Evolutionary conservation across 768 basidiomycete species (phyloP), one percentile per base, ranked within the genome.

Genomic region (Suillus plorans): DNA sequence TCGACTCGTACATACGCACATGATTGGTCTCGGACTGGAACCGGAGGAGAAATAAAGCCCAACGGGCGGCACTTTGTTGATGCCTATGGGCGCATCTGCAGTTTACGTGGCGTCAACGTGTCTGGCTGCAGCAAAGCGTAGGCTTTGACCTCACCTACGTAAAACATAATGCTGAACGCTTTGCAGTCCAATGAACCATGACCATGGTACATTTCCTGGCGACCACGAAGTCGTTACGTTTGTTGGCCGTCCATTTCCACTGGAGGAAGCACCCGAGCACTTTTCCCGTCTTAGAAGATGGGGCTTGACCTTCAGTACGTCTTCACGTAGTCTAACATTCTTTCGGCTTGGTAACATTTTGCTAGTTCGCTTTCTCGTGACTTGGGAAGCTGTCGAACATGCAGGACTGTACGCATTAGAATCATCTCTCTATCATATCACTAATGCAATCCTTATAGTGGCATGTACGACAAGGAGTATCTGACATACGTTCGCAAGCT

Each of bases 351-450:
- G 65, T 61, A 8, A 44, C 28, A 16, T 20, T 9, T 60, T 37
- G 28, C 22, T 62, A 95, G 94, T 97, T 61, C 85, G 96, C 47
- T 94, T 99, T 70, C 86, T 96, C 34, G 86, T 99, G 5, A 96
- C 97, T 1, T 99, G 97, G 97, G 97, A 99, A 74, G 94, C 97
- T 0, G 83, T 99, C 18, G 97, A 98, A 73, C 97, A 99, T 73
- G 87, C 84, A 65, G 97, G 94, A 69, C 92, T 88, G 95, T 96
- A 78, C 68, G 94, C 88, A 9, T 37, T 9, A 13, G 45, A 22
- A 45, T 55, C 31, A 13, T 55, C 20, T 28, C 36, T 45, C 61
- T 12, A 63, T 12, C 10, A 20, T 20, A n/a, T 45, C 55, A 7
- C 67, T 59, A 60, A 64, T 61, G 45, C 2, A 18, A 55, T 56